Conservation (phyloP, 805 yeast genomes). For the Dipodascus albidus region DNA sequence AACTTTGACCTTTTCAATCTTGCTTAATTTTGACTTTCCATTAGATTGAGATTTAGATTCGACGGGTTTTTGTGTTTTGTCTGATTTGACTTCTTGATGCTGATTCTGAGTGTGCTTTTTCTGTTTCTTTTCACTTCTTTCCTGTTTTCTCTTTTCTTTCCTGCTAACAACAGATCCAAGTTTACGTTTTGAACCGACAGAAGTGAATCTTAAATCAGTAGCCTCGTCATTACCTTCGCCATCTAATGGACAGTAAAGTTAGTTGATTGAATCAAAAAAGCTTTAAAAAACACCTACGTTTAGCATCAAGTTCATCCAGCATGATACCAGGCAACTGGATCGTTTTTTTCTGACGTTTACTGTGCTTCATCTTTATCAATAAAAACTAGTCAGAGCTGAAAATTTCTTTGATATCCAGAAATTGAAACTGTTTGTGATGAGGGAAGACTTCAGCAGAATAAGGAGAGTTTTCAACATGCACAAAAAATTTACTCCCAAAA, state of each 20-base stretch:
- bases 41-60: not conserved
- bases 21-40: not conserved
- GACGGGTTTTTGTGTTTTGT: not conserved
- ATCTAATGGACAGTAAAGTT: not conserved
- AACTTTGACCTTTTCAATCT: not conserved
- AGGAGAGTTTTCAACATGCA: not conserved
- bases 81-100: constrained; percentile 5
- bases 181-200: constrained; percentile 2
- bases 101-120: constrained; percentile 13
- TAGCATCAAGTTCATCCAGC: not conserved
- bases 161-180: constrained; percentile 23
- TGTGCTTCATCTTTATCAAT: not conserved
- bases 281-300: not conserved
- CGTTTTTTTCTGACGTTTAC: not conserved
- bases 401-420: no score
- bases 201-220: not conserved
- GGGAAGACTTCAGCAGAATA: no score
- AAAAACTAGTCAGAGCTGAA: no score
- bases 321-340: not conserved
- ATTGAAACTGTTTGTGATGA: no score
- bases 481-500: not conserved
- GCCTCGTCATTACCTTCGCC: not conserved
- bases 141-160: constrained; percentile 33
- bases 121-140: constrained; percentile 27
- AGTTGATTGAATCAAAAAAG: no score